Evolutionary conservation across 345 rosid genomes (phyloP), one percentile per base, ranked within the genome.

Genomic region (Eucalyptus curtisii): DNA sequence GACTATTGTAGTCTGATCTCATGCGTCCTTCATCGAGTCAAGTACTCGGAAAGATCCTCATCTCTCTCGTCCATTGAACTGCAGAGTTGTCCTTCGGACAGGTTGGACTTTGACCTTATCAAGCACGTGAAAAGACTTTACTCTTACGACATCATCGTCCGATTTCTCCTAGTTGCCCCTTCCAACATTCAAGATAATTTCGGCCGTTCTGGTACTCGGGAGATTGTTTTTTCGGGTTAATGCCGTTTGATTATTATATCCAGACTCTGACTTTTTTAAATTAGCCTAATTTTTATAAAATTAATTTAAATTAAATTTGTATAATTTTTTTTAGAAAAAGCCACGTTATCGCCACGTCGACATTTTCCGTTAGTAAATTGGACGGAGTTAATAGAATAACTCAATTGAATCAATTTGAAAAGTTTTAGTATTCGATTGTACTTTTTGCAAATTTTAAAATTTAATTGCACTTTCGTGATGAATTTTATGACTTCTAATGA

Each of bases 401-500:
- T 50, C 1, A 17, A 50, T 50, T 16, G 8, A 50, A 50, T 6
- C 0, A 16, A 50, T 50, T 50, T 50, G 53, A 50, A 16, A 50
- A 50, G 20, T 50, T 50, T 50, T 50, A 50, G 3, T 50, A 50
- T 0, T 50, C 1, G 0, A 17, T 17, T 52, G 4, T 52, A 52
- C 2, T 7, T 52, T 52, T 52, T 17, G 0, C 0, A 52, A 52
- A 17, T 52, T 52, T 52, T 52, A 52, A 19, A 4, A 52, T 7
- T 52, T 0, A 52, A 19, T 19, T 52, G 0, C 0, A 52, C 0
- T 7, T 17, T 50, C 2, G 0, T 50, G 2, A 50, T 17, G 16
- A 50, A 0, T 50, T 50, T 50, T 17, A 7, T 22, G 22, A 50
- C 3, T 50, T 50, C 7, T 50, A 50, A 7, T 50, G 4, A 17